Percentiles rank a stretch among this genome's conserved stretches.
Evolutionary conservation across 192 early-diverging fungal species (phyloP).

Genomic region (Gonapodya prolifera): DNA sequence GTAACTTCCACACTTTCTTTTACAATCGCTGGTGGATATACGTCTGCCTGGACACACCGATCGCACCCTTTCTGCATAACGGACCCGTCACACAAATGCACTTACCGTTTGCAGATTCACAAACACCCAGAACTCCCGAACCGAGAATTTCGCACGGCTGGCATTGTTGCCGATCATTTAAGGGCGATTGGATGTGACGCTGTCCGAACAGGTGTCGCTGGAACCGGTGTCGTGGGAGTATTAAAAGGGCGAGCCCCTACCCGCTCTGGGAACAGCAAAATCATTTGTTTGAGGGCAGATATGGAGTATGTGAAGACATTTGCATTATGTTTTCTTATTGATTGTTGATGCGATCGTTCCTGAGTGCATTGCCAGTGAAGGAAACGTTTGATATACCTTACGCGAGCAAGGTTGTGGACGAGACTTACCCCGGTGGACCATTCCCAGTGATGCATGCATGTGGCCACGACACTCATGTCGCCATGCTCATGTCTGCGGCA

Average conservation of each 20-base stretch:
- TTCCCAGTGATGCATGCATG: constrained; percentile 6
- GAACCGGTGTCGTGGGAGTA: neutral
- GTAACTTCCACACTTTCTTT: no score
- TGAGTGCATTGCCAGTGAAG: neutral
- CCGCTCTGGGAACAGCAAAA: neutral
- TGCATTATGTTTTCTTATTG: no score
- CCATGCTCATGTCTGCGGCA: neutral
- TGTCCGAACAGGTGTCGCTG: neutral
- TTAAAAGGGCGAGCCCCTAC: neutral
- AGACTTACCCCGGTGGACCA: neutral
- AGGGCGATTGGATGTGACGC: neutral
- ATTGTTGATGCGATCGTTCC: no score
- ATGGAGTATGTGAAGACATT: constrained; percentile 1
- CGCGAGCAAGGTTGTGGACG: neutral
- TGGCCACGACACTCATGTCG: constrained; percentile 2
- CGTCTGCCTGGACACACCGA: no score
- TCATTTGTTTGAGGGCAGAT: neutral
- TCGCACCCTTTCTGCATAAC: no score
- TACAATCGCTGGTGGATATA: no score
- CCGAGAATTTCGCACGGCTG: neutral
- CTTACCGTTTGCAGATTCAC: neutral
- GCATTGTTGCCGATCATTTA: neutral
- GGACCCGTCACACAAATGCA: no score
- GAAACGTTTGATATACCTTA: neutral
- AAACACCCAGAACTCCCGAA: constrained; percentile 4